Percentiles rank a stretch among this genome's conserved stretches.
Evolutionary conservation across 2,329 filamentous ascomycete genomes (phyloP).

Genomic region (Fusarium continuum): DNA sequence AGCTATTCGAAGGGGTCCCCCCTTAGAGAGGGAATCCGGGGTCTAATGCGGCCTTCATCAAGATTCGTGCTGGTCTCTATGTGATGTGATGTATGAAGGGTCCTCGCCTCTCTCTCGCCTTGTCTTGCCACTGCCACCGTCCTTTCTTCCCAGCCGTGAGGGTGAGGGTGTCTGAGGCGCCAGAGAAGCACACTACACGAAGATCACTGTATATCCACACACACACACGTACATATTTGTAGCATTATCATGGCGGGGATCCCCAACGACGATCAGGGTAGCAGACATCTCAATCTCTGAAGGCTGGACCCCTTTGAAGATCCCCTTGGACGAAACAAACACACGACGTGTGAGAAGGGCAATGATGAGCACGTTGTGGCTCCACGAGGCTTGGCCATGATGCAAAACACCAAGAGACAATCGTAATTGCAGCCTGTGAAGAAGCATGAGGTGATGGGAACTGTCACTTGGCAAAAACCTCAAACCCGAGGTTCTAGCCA

Average conservation of each 20-base stretch:
- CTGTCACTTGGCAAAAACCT: conserved; percentile 20
- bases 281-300: conserved; percentile 13
- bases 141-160: neutral
- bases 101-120: no score
- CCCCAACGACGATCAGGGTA: conserved; percentile 27
- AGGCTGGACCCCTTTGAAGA: conserved; percentile 23
- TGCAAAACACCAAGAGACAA: conserved; percentile 23
- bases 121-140: no score
- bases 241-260: conserved; percentile 21
- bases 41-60: conserved; percentile 8
- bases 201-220: conserved; percentile 20
- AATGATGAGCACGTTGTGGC: neutral
- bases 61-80: neutral
- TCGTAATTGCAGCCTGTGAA: neutral
- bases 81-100: conserved; percentile 30
- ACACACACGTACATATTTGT: conserved; percentile 4
- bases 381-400: conserved; percentile 17
- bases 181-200: conserved; percentile 20
- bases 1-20: neutral
- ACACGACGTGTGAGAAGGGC: neutral
- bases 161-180: conserved; percentile 17
- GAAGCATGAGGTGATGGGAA: conserved; percentile 12
- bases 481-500: neutral
- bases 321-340: neutral
- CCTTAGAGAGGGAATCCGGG: neutral